Evolutionary conservation across 1,139 yeast species (phyloP).

Genomic region (Zygotorulaspora mrakii): DNA sequence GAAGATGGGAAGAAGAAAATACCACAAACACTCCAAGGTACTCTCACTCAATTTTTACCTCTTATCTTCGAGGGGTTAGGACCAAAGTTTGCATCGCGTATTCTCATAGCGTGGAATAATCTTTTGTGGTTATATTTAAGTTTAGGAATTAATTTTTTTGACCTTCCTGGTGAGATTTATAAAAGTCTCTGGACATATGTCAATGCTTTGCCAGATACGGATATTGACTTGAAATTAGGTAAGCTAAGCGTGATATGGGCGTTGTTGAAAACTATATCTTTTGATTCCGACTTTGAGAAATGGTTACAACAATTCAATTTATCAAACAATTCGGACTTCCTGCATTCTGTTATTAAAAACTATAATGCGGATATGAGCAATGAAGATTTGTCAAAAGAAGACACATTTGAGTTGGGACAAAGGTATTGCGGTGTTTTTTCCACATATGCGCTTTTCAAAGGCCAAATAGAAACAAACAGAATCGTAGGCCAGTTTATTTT

Average conservation of each 20-base stretch:
- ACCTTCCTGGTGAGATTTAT: conserved; percentile 28
- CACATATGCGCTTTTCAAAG: conserved; percentile 49
- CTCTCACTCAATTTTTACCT: conserved; percentile 42
- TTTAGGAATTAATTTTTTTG: conserved; percentile 22
- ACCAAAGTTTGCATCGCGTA: conserved; percentile 48
- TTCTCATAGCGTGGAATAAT: conserved; percentile 68
- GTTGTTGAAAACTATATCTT: conserved; percentile 41
- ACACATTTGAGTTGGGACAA: conserved; percentile 28
- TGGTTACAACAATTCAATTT: conserved; percentile 23
- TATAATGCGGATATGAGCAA: conserved; percentile 20
- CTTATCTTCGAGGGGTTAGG: conserved; percentile 42
- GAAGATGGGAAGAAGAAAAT: conserved; percentile 24
- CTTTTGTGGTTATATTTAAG: conserved; percentile 49
- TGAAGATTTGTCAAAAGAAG: conserved; percentile 17
- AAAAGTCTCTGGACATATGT: conserved; percentile 42
- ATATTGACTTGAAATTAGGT: conserved; percentile 44
- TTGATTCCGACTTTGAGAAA: conserved; percentile 15
- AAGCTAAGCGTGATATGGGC: conserved; percentile 64
- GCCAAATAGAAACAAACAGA: conserved; percentile 45
- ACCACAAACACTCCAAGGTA: conserved; percentile 32
- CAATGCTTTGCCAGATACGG: conserved; percentile 31
- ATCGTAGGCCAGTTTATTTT: conserved; percentile 48
- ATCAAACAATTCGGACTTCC: conserved; percentile 24
- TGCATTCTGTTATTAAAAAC: conserved; percentile 25
- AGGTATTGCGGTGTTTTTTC: conserved; percentile 50